Conservation (phyloP, 148 eudicot species). For the Camellia granthamiana region DNA sequence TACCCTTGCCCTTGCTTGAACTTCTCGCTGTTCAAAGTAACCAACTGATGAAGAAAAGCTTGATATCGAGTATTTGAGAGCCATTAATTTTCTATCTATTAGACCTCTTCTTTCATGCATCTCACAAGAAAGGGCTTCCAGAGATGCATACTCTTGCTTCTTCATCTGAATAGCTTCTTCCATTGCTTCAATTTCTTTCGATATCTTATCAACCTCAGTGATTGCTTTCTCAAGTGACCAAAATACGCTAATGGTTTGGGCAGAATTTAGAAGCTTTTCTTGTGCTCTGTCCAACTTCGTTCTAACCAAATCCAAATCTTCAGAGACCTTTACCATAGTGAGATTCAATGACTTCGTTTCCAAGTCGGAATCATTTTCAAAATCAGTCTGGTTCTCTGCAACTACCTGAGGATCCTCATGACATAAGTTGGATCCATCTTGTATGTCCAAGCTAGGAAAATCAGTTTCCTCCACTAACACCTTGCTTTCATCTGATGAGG, state of each 20-base stretch:
- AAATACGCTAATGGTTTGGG: slow-evolving; percentile 33
- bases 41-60: slow-evolving; percentile 57
- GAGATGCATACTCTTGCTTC: slow-evolving; percentile 42
- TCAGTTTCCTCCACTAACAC: background rate
- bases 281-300: slow-evolving; percentile 54
- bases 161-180: slow-evolving; percentile 44
- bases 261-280: slow-evolving; percentile 58
- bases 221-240: slow-evolving; percentile 57
- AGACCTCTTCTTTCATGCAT: slow-evolving; percentile 39
- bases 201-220: slow-evolving; percentile 47
- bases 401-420: slow-evolving; percentile 18
- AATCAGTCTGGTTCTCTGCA: background rate
- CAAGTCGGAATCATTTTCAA: slow-evolving; percentile 5
- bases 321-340: slow-evolving; percentile 6
- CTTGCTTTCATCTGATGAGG: background rate
- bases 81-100: slow-evolving; percentile 55
- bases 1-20: slow-evolving; percentile 48
- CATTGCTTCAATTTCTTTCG: slow-evolving; percentile 42
- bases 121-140: slow-evolving; percentile 36
- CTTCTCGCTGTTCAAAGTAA: slow-evolving; percentile 81
- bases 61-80: slow-evolving; percentile 54
- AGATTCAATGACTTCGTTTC: slow-evolving; percentile 19
- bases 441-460: background rate
- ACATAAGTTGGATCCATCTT: slow-evolving; percentile 6
- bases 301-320: slow-evolving; percentile 38